A percentile compares a stretch with the other conserved stretches of the same genome.
phyloP scores from a whole-genome alignment of 345 rosid genomes.

The Zanthoxylum bungeanum region DNA sequence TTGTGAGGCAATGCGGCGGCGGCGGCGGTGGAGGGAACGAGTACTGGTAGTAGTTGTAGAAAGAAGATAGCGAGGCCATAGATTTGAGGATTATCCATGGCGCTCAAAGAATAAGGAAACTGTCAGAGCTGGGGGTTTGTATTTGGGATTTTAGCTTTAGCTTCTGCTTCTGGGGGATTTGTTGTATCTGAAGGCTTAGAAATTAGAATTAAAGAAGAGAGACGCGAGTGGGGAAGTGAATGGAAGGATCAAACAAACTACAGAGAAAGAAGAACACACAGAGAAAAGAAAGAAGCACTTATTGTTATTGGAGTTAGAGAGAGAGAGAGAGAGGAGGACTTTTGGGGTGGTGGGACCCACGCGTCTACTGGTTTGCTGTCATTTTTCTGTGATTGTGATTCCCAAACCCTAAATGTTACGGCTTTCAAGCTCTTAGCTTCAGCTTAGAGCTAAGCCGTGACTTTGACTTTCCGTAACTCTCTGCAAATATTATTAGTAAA shows the following conservation, averaged over 20 bases:
- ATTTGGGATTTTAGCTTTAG: neutral
- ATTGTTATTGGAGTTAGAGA: slow-evolving; percentile 17
- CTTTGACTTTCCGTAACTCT: too few species aligned
- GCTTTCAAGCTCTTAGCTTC: neutral
- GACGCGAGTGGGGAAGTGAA: neutral
- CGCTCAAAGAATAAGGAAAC: slow-evolving; percentile 10
- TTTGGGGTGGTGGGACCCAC: slow-evolving; percentile 34
- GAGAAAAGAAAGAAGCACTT: slow-evolving; percentile 11
- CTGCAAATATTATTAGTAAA: too few species aligned
- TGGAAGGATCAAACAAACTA: too few species aligned
- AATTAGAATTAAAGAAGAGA: slow-evolving; percentile 4
- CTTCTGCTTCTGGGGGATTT: neutral
- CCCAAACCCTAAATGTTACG: neutral
- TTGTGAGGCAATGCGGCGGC: slow-evolving; percentile 49
- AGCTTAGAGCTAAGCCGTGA: neutral
- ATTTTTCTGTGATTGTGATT: neutral
- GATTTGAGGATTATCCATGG: slow-evolving; percentile 57
- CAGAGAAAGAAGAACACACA: too few species aligned
- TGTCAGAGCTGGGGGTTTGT: neutral
- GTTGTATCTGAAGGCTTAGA: too few species aligned
- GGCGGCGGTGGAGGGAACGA: slow-evolving; percentile 4
- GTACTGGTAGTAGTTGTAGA: too few species aligned
- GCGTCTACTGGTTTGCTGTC: slow-evolving; percentile 11
- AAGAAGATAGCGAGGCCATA: slow-evolving; percentile 24
- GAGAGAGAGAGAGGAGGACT: slow-evolving; percentile 10